A percentile compares a stretch with the other conserved stretches of the same genome.
These are phyloP conservation scores for Cutaneotrichosporon mucoides DNA, from an alignment of 1,284 basidiomycete genomes.

Conservation along the genomic window DNA sequence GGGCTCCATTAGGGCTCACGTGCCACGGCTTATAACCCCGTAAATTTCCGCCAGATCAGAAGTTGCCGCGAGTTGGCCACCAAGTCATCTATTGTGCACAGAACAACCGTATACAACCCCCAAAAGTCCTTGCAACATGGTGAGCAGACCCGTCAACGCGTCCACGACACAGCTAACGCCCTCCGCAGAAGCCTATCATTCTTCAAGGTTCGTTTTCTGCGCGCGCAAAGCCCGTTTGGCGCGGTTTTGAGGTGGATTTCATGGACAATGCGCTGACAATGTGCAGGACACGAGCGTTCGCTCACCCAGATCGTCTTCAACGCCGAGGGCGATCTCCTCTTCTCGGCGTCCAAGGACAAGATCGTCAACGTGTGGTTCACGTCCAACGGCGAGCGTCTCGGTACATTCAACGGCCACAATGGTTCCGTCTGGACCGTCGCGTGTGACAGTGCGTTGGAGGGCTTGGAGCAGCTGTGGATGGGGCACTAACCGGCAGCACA, in stretches of 20 bases:
- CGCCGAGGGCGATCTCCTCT: conserved; percentile 90
- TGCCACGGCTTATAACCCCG: conserved; percentile 10
- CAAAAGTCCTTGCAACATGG: conserved; percentile 15
- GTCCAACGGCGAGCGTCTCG: conserved; percentile 96
- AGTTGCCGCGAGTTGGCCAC: conserved; percentile 8
- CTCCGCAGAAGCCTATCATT: conserved; percentile 48
- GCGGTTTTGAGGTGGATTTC: not conserved
- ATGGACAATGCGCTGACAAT: not conserved
- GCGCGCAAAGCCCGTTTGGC: not conserved
- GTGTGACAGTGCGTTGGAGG: conserved; percentile 72
- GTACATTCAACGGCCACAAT: conserved; percentile 95
- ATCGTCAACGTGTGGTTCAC: conserved; percentile 96
- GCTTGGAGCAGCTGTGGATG: not conserved
- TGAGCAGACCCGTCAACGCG: conserved; percentile 6
- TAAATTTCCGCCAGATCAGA: conserved; percentile 5
- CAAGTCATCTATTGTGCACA: conserved; percentile 10
- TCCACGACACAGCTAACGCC: conserved; percentile 8
- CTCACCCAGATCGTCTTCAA: conserved; percentile 98
- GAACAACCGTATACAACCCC: not conserved
- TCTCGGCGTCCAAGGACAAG: conserved; percentile 93
- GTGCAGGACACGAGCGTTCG: conserved; percentile 88
- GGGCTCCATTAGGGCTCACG: not conserved
- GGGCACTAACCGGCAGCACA: conserved; percentile 57
- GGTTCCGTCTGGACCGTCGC: conserved; percentile 96
- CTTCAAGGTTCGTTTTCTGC: conserved; percentile 37